These are phyloP conservation scores for Aurifilum marmelostoma DNA, from an alignment of 2,329 filamentous ascomycete genomes.

Conservation along the genomic window DNA sequence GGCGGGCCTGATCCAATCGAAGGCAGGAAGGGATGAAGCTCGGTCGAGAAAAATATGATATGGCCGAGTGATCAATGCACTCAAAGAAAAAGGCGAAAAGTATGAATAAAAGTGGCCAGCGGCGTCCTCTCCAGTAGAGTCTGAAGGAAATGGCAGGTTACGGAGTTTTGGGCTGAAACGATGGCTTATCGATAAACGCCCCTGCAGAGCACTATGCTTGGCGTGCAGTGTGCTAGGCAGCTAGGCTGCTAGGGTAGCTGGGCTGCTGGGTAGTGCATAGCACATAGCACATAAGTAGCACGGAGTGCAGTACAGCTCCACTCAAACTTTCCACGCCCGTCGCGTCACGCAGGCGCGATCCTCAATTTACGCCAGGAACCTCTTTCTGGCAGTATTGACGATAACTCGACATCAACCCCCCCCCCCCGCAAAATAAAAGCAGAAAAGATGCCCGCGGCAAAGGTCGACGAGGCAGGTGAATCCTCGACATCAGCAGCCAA, in stretches of 20 bases:
- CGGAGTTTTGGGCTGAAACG: not conserved
- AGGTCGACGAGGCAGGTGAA: conserved; percentile 58
- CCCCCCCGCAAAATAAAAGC: no score
- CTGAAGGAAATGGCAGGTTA: not conserved
- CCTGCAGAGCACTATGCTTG: not conserved
- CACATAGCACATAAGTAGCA: not conserved
- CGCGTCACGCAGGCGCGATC: conserved; percentile 29
- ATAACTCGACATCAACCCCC: not conserved
- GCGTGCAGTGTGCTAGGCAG: no score
- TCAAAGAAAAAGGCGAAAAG: not conserved
- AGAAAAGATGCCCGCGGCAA: conserved; percentile 51
- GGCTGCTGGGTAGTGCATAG: no score
- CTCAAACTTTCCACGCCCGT: conserved; percentile 21
- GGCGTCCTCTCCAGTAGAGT: not conserved
- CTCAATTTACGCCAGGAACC: conserved; percentile 22
- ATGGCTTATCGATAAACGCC: conserved; percentile 3
- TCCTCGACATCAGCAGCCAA: conserved; percentile 64
- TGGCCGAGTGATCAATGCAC: not conserved
- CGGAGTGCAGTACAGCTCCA: not conserved
- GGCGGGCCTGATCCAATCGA: not conserved
- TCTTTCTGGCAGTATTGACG: not conserved
- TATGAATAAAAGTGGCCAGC: not conserved
- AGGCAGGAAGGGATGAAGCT: not conserved
- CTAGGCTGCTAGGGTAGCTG: no score
- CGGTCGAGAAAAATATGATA: not conserved